Percentiles rank a stretch among this genome's conserved stretches.
phyloP scores from a whole-genome alignment of 768 basidiomycete species.

The Boletus rubescentipes region DNA sequence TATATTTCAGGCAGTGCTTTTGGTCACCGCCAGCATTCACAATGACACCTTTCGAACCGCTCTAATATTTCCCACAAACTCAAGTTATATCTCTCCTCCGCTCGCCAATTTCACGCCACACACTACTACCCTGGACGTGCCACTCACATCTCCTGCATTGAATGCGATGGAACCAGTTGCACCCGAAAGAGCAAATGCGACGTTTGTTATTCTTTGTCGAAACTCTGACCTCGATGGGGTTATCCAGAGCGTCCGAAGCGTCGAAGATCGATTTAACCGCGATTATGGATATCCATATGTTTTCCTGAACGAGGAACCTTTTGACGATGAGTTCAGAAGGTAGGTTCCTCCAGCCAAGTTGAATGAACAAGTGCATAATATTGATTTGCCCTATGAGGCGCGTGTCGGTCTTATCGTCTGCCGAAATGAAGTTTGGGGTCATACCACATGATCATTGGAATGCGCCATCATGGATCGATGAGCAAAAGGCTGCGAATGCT shows the following conservation, averaged over 20 bases:
- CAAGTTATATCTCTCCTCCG: neutral
- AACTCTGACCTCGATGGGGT: constrained; percentile 48
- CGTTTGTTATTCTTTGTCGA: constrained; percentile 55
- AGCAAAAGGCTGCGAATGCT: constrained; percentile 51
- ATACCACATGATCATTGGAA: constrained; percentile 66
- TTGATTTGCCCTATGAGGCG: constrained; percentile 28
- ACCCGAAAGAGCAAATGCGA: constrained; percentile 48
- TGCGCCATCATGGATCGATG: constrained; percentile 73
- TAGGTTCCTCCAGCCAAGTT: constrained; percentile 8
- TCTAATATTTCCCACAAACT: neutral
- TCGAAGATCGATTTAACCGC: constrained; percentile 62
- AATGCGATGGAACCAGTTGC: no score
- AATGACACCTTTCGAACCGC: neutral
- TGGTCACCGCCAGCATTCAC: constrained; percentile 9
- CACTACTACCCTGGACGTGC: neutral
- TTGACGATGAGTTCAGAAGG: constrained; percentile 52
- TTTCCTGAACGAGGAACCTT: constrained; percentile 64
- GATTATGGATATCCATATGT: constrained; percentile 59
- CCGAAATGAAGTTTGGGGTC: constrained; percentile 54
- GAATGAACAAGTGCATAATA: neutral
- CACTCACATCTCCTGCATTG: no score
- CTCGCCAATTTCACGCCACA: neutral
- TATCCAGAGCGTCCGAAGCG: constrained; percentile 47
- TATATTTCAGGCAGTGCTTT: constrained; percentile 11
- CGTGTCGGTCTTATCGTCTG: constrained; percentile 38